Evolutionary conservation across 176 grass and related monocot species (phyloP).

Genomic region (Carex myosuroides): DNA sequence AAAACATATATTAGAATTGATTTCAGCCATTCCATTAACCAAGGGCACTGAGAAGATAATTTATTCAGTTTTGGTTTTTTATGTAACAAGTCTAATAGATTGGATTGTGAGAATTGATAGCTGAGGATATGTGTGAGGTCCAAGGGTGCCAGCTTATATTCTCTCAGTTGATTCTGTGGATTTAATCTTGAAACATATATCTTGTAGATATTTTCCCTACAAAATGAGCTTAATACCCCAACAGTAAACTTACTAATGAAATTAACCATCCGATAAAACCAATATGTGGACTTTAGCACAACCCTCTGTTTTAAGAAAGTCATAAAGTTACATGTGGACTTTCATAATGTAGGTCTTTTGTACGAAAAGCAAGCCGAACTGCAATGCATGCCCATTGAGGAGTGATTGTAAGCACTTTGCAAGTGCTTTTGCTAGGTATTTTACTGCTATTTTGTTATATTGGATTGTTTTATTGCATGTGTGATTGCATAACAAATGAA

Average conservation of each 20-base stretch:
- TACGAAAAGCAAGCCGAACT: slow-evolving; percentile 96
- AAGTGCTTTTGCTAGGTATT: slow-evolving; percentile 93
- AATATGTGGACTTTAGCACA: neutral
- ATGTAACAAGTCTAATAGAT: neutral
- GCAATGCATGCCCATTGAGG: slow-evolving; percentile 93
- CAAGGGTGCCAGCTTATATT: neutral
- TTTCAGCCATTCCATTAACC: neutral
- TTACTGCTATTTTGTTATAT: neutral
- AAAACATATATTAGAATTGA: neutral
- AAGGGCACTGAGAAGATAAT: neutral
- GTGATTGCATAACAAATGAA: neutral
- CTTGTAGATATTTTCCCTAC: neutral
- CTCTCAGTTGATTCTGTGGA: neutral
- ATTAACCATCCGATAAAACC: neutral
- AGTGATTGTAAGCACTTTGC: slow-evolving; percentile 93
- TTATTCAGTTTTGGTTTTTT: neutral
- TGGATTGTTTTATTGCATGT: neutral
- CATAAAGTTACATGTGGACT: neutral
- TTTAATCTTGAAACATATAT: neutral
- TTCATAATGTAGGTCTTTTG: slow-evolving; percentile 75
- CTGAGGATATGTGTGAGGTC: neutral
- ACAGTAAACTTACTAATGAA: neutral
- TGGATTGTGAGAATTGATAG: neutral
- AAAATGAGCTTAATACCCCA: neutral
- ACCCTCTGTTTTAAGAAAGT: neutral